Percentiles rank a stretch among this genome's conserved stretches.
These are phyloP conservation scores for Pythium brachiatum DNA, from an alignment of 352 stramenopile species.

Conservation along the genomic window DNA sequence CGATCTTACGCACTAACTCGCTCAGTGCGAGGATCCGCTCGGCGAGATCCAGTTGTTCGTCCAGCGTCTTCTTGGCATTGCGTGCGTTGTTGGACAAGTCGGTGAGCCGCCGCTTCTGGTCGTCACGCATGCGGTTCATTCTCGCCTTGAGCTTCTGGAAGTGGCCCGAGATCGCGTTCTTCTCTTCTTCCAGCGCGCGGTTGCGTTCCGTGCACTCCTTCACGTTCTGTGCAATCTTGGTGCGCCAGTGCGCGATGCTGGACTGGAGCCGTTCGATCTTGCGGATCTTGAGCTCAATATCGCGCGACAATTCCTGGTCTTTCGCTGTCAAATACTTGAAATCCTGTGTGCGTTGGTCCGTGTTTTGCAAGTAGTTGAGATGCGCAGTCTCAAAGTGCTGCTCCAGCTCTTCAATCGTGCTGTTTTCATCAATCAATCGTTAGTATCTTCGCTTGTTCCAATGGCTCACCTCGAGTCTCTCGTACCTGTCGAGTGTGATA, in stretches of 20 bases:
- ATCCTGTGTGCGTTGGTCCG: slow-evolving; percentile 90
- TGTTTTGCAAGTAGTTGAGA: slow-evolving; percentile 92
- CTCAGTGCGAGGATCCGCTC: slow-evolving; percentile 87
- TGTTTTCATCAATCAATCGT: background rate
- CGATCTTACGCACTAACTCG: slow-evolving; percentile 89
- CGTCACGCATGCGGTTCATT: slow-evolving; percentile 89
- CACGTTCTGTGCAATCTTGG: slow-evolving; percentile 91
- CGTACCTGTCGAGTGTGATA: slow-evolving; percentile 86
- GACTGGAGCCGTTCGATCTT: slow-evolving; percentile 92
- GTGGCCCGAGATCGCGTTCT: slow-evolving; percentile 76
- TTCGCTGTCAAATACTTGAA: slow-evolving; percentile 94
- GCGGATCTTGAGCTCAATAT: slow-evolving; percentile 93
- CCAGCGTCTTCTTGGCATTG: slow-evolving; percentile 69
- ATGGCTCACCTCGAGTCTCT: no score
- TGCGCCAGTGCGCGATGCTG: slow-evolving; percentile 87
- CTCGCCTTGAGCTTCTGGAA: slow-evolving; percentile 88
- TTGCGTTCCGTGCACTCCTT: slow-evolving; percentile 90
- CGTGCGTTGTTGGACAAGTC: slow-evolving; percentile 82
- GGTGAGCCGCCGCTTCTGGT: slow-evolving; percentile 73
- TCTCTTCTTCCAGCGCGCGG: slow-evolving; percentile 86
- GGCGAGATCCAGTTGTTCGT: slow-evolving; percentile 63
- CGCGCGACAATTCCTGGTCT: slow-evolving; percentile 89
- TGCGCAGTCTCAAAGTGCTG: slow-evolving; percentile 93
- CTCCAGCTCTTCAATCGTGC: slow-evolving; percentile 92
- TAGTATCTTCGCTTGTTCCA: no score